Evolutionary conservation across 139 green algal genomes (phyloP), one percentile per base, ranked within the genome.

Genomic region (Pleodorina starrii): DNA sequence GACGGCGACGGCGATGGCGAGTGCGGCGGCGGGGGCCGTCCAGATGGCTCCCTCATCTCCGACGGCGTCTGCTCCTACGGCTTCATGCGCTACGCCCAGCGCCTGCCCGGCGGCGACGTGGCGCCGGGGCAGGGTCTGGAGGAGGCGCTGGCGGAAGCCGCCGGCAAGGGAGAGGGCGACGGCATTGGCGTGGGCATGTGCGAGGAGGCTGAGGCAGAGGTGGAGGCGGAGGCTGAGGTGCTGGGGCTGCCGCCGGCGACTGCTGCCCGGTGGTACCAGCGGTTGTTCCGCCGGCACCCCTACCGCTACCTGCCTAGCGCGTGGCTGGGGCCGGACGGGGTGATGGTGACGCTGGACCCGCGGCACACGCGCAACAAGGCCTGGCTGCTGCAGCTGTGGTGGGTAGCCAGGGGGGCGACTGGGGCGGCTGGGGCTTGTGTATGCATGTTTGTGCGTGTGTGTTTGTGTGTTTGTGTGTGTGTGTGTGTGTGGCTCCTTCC

Each of bases 311-410:
- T 57, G 27, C 72, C 72, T 17, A 54, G 19, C 12, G 9, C 57
- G 42, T 80, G 72, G 72, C 72, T 80, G 38, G 72, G 42, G 43
- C 72, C 72, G 42, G 75, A 68, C 21, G 75, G 32, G 19, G 75
- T 83, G 48, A 32, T 43, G 75, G 75, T 83, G 9, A 86, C 75
- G n/a, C 35, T 86, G 35, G 72, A 78, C 60, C 74, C 80, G 1
- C 40, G 43, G n/a, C 63, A 85, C 80, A 86, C 80, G n/a, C 88
- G 72, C 9, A 54, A 84, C 54, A 91, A 91, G 82, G 51, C 12
- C 19, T 82, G 71, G 79, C n/a, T 35, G 54, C 35, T 81, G 16
- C 32, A 83, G 57, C 19, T 36, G 69, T 86, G 81, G 88, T 85
- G 83, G 43, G 88, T 59, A n/a, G n/a, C n/a, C n/a, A n/a, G n/a